Evolutionary conservation across 106 monocot species (phyloP), one percentile per base, ranked within the genome.

Genomic region (Dendrobium nobile): DNA sequence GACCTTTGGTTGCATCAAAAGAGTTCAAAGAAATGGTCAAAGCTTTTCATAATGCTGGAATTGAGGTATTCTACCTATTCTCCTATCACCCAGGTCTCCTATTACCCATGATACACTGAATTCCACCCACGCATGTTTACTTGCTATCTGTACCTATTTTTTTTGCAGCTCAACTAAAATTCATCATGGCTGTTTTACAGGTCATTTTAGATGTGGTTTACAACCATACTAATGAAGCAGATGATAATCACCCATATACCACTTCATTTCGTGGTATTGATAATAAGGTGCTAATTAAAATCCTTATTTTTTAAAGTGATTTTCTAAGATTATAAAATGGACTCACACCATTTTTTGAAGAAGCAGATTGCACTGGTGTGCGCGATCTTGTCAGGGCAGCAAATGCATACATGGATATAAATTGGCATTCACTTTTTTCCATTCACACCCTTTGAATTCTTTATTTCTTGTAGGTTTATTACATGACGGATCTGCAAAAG

Each of bases 201-300:
- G 93, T 99, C 28, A 99, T 99, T 82, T 79, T 99, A 82, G 98
- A 99, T 89, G 98, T 99, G 8, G 98, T 99, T 79, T 99, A 91
- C 82, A 99, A 99, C 82, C 98, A 99, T 86, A 99, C 98, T 61
- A 99, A 95, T 82, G 98, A 99, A 83, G 88, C 80, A 77, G 95
- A 93, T 88, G 92, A 90, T 92, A 55, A 47, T 75, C 80, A 86
- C 58, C 93, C 96, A 77, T 93, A 91, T 77, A 87, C 91, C 28
- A 95, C 98, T 82, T 99, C 98, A 79, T 99, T 99, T 85, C 98
- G 98, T 78, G 98, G 98, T 74, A 93, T 95, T 87, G 98, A 99
- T 85, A 99, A 95, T 77, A 99, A 95, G 92, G 98, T 91, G 81
- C 79, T 31, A 7, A 61, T 61, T 24, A 33, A 37, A 8, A 43